Conservation (phyloP, 164 flowering plant species). For the Nymphaea colorata region DNA sequence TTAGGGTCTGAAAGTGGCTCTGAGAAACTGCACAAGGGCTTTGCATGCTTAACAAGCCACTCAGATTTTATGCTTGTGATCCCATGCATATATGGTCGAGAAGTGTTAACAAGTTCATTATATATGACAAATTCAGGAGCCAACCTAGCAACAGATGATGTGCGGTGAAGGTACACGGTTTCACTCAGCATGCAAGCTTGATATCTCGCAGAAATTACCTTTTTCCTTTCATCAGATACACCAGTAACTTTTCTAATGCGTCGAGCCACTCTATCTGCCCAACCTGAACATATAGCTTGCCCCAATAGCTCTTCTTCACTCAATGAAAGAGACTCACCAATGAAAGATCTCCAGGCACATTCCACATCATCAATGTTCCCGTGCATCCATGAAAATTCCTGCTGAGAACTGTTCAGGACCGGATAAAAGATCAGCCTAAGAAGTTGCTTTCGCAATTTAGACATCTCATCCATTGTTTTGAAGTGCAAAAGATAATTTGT, state of each 20-base stretch:
- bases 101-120: constrained; percentile 55
- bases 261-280: constrained; percentile 91
- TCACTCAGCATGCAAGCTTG: constrained; percentile 72
- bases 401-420: constrained; percentile 9
- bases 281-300: constrained; percentile 92
- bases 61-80: constrained; percentile 69
- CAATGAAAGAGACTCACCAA: constrained; percentile 37
- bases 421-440: constrained; percentile 58
- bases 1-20: constrained; percentile 60
- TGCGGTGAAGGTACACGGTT: constrained; percentile 62
- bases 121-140: constrained; percentile 84
- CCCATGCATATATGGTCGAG: constrained; percentile 87
- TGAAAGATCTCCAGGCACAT: constrained; percentile 46
- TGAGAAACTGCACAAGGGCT: constrained; percentile 54
- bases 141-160: constrained; percentile 53
- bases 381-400: constrained; percentile 58
- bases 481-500: constrained; percentile 39
- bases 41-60: constrained; percentile 71
- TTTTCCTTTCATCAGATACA: constrained; percentile 32
- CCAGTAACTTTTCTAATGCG: constrained; percentile 28
- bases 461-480: constrained; percentile 96
- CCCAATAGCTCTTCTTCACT: constrained; percentile 70
- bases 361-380: constrained; percentile 64
- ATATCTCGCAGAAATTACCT: constrained; percentile 40
- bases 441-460: constrained; percentile 79